Base-by-base conservation (phyloP, 345 rosid species). In the Corchorus olitorius region DNA sequence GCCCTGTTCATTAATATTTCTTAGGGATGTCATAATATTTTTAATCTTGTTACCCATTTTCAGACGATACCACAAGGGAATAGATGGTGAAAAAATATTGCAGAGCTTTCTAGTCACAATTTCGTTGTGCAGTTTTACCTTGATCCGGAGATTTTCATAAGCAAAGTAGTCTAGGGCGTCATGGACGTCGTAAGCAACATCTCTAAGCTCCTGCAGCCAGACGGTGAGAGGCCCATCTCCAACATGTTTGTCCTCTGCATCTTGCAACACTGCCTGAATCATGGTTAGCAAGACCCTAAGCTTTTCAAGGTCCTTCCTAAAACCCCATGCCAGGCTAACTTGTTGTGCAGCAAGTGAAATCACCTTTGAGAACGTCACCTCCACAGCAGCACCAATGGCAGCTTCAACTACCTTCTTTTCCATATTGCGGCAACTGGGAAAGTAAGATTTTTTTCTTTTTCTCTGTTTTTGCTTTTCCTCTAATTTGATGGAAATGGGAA, bases 151-250 rank as follows among this genome's bases (percentile, higher is more conserved):
- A 11, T 33, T 10, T n/a, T 65, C 62, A 34, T 46, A 75, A 52
- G 43, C 58, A 49, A 59, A 48, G 45, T 75, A 72, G 54, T 75
- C 78, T 1, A 78, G 62, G 35, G 77, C 11, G 49, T 81, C 81
- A n/a, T 81, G 80, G 11, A 73, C 79, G 46, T 75, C 85, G 14
- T 75, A 70, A 1, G 73, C 68, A 0, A 78, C 74, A 22, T 82
- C 75, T 56, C 43, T 73, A 48, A 83, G 81, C 3, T 71, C 71
- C 10, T 59, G 17, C 12, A 83, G 78, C 83, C 83, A 83, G 5
- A 33, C 0, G 14, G 64, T 55, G 13, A 79, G 74, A 14, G 67
- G 17, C 8, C 0, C 0, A 11, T 58, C 61, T 11, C n/a, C 43
- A 46, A 50, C 52, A n/a, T 75, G 77, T 54, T 41, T 83, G 33